These are phyloP conservation scores for Paramecium caudatum DNA, from an alignment of 73 alveolate genomes.

Conservation along the genomic window DNA sequence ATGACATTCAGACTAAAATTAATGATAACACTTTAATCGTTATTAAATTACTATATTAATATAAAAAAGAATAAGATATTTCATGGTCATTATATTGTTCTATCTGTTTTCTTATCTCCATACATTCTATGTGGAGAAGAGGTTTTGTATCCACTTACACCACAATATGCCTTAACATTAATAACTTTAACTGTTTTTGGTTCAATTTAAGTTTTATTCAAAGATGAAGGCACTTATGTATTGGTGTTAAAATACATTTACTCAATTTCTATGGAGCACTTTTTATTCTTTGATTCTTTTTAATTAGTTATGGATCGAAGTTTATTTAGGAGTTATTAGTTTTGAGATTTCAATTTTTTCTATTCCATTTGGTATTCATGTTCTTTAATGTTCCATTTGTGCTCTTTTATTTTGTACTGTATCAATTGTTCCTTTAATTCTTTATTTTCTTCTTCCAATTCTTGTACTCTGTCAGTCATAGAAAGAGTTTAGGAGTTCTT, in stretches of 20 bases:
- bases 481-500: neutral
- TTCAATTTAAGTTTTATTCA: neutral
- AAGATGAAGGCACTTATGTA: no score
- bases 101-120: conserved; percentile 8
- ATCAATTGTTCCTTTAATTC: neutral
- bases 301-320: neutral
- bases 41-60: no score
- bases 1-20: neutral
- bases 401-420: conserved; percentile 1
- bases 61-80: neutral
- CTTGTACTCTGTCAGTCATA: neutral
- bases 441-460: neutral
- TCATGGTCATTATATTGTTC: neutral
- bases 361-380: conserved; percentile 12
- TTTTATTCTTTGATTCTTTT: neutral
- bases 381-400: neutral
- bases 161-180: neutral
- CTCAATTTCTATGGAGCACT: neutral
- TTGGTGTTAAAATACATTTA: conserved; percentile 32
- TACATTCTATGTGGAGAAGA: conserved; percentile 47
- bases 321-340: neutral
- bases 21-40: neutral
- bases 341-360: neutral
- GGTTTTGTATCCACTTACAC: neutral
- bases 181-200: neutral